Evolutionary conservation across 169 alveolate species (phyloP), one percentile per base, ranked within the genome.

Genomic region (Cyclospora cayetanensis): DNA sequence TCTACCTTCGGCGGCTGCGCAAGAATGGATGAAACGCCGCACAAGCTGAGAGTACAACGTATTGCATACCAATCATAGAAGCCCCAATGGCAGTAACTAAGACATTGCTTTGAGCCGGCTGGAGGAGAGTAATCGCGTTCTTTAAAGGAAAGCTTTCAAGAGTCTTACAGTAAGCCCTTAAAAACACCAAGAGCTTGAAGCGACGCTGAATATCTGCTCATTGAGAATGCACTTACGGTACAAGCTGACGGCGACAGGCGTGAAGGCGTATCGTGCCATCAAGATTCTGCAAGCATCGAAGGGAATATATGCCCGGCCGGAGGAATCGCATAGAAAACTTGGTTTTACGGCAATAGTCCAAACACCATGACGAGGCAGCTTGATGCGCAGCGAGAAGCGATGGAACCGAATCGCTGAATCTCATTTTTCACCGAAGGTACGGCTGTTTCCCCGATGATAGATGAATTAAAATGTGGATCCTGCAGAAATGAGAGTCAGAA

Each of bases 191-290:
- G 35, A 11, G 53, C 1, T 46, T 0, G 37, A 34, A 29, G 20
- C 18, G 88, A 29, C 35, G 22, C 63, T 46, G n/a, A n/a, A 0
- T 53, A 4, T 53, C 37, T 63, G 68, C 53, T 39, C 37, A 43
- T 39, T 15, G 15, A n/a, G 18, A 20, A 65, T 27, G 11, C 11
- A 50, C 87, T 52, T 35, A 87, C 92, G 76, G 65, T 66, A 87
- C 53, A 66, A 41, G 60, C 76, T 29, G 60, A 74, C 83, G 7
- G 70, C 93, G 4, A 89, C 39, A 65, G 89, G 89, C 27, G 93
- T 89, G 70, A 89, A 89, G 1, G 93, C 88, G 46, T 52, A 89
- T 27, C 93, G 93, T 41, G 93, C 82, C 93, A 89, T 55, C 63
- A 89, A 55, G 25, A 89, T 72, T 55, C 93, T 89, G 82, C 72